phyloP scores from a whole-genome alignment of 805 yeast genomes.

The Teunomyces lycoperdinae region DNA sequence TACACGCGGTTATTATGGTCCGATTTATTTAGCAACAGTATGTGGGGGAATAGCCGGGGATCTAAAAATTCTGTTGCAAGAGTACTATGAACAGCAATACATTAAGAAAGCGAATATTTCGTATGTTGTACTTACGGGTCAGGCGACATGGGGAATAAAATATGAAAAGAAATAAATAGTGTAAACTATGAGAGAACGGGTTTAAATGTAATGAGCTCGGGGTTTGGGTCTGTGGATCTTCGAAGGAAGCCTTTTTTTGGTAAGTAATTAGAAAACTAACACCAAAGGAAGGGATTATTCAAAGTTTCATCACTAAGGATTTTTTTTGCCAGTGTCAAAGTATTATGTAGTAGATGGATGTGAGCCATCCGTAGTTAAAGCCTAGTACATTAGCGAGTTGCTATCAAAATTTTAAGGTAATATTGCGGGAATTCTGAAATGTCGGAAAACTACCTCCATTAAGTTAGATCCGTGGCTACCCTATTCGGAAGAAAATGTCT shows the following conservation, averaged over 20 bases:
- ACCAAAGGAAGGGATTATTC: too few relatives aligned
- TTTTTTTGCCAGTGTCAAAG: too few relatives aligned
- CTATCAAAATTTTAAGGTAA: neutral
- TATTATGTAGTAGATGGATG: neutral
- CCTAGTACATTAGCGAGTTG: neutral
- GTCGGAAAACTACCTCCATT: neutral
- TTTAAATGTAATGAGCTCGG: neutral
- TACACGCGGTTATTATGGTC: neutral
- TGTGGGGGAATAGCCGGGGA: neutral
- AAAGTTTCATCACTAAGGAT: too few relatives aligned
- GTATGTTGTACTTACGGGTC: neutral
- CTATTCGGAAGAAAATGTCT: conserved; percentile 2
- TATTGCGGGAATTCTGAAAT: neutral
- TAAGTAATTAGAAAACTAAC: too few relatives aligned
- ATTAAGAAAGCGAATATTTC: neutral
- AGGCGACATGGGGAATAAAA: neutral
- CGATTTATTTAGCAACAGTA: neutral
- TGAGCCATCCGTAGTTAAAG: neutral
- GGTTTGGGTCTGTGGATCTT: neutral
- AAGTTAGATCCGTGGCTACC: conserved; percentile 2
- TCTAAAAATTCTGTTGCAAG: neutral
- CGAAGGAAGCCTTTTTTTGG: too few relatives aligned
- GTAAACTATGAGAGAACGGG: neutral
- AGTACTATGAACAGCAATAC: neutral
- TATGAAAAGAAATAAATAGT: neutral